Base-by-base conservation (phyloP, 306 rosid genomes). In the Quercus mongolica region DNA sequence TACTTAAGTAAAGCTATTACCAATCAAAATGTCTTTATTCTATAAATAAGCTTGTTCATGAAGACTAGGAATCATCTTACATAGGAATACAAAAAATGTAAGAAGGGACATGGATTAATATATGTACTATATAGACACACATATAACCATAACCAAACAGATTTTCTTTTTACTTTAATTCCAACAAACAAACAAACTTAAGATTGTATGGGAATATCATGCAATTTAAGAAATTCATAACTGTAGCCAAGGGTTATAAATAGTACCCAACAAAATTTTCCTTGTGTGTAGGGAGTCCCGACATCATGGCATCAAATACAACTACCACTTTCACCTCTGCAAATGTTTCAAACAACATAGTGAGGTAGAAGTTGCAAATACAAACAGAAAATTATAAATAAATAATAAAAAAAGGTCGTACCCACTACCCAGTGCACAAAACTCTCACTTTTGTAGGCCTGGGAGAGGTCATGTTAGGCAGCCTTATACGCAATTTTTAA, bases 271-370 rank as follows among this genome's bases (percentile, higher is more conserved):
- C 87, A 70, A 89, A 90, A 74, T 59, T 74, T 86, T 92, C 91
- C 85, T 91, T 91, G 85, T 92, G 97, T 17, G 90, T 81, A 11
- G 99, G 95, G 83, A 91, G 89, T 81, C 97, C 97, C 74, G 98
- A 94, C 92, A 88, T 89, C 93, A 91, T 83, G 58, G 99, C 97
- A 87, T 92, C 99, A 84, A 94, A 92, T 51, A 92, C 99, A 78
- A 81, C 91, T 70, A 92, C 98, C 71, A 95, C 92, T 82, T 95
- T 91, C 78, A 95, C 90, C 87, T 95, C 99, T 91, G 92, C 35
- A 76, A 5, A 90, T 67, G 79, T 79, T 72, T 70, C 71, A 38
- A 80, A 73, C 26, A 69, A 76, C 74, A 56, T 65, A 76, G 30
- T 74, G 69, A 76, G 58, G 28, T 8, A 75, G 21, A 26, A 20